Percentiles rank a stretch among this genome's conserved stretches.
These are phyloP conservation scores for Penicillium sp. DNA, from an alignment of 2,329 filamentous ascomycete species.

Conservation along the genomic window DNA sequence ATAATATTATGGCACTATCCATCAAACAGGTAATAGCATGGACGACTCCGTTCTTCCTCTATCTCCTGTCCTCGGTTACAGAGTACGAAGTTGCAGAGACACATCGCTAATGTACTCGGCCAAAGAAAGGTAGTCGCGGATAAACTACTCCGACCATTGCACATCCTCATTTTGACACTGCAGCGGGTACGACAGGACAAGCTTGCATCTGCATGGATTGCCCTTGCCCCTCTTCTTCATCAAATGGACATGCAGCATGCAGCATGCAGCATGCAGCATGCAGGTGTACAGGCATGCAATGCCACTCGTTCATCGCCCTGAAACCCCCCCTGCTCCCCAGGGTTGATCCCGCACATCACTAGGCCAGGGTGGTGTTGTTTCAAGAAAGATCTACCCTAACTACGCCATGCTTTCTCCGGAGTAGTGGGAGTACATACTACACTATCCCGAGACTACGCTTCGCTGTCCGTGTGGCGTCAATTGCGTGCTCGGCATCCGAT, in stretches of 20 bases:
- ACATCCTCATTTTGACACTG: constrained; percentile 25
- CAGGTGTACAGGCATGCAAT: constrained; percentile 9
- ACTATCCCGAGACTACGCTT: constrained; percentile 7
- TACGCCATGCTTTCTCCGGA: background rate
- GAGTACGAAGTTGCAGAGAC: background rate
- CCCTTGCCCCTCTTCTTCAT: constrained; percentile 13
- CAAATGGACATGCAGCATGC: constrained; percentile 13
- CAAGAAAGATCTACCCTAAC: constrained; percentile 27
- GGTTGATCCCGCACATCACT: constrained; percentile 31
- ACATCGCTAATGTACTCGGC: background rate
- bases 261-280: constrained; percentile 3
- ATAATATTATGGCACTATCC: background rate
- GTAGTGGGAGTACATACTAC: background rate
- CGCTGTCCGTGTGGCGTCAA: constrained; percentile 21
- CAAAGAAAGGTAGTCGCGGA: background rate
- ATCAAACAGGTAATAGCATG: background rate
- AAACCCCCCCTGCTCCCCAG: constrained; percentile 14
- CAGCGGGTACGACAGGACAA: constrained; percentile 12
- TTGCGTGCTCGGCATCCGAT: constrained; percentile 27
- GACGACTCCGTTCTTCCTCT: background rate
- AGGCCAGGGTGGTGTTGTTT: constrained; percentile 23
- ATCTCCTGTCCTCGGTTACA: background rate
- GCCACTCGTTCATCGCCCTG: constrained; percentile 9
- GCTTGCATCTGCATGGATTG: constrained; percentile 5
- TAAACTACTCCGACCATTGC: constrained; percentile 21